Conservation (phyloP, 1,139 yeast genomes). For the Meyerozyma athensensis region DNA sequence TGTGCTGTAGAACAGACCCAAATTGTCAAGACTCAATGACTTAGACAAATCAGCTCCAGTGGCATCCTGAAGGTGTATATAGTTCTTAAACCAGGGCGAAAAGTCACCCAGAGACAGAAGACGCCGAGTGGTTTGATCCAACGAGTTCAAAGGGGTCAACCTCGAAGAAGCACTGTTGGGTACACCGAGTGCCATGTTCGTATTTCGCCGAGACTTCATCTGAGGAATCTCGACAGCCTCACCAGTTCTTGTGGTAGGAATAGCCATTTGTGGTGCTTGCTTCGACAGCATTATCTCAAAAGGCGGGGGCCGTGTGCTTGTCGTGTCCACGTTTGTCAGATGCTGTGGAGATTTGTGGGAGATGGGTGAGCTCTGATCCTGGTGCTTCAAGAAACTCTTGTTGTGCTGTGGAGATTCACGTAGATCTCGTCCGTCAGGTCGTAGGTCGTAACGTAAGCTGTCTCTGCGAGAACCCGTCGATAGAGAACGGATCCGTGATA, state of each 20-base stretch:
- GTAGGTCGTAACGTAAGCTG: conserved; percentile 11
- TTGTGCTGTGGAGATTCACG: conserved; percentile 2
- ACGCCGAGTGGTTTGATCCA: not conserved
- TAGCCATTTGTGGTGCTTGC: conserved; percentile 76
- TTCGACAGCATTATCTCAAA: conserved; percentile 23
- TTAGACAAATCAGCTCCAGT: conserved; percentile 13
- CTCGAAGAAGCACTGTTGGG: not conserved
- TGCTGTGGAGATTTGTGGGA: not conserved
- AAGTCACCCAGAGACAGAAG: not conserved
- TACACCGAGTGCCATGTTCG: not conserved
- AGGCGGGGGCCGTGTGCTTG: not conserved
- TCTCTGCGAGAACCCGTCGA: conserved; percentile 25
- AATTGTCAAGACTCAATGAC: conserved; percentile 20
- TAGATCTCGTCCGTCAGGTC: not conserved
- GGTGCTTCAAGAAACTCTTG: not conserved
- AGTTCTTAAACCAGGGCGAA: conserved; percentile 23
- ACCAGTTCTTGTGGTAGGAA: conserved; percentile 77
- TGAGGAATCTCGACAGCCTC: conserved; percentile 69
- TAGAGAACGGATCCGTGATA: conserved; percentile 28
- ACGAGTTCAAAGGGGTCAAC: not conserved
- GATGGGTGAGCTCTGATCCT: not conserved
- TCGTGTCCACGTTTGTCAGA: not conserved
- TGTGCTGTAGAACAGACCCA: conserved; percentile 16
- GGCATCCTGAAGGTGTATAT: conserved; percentile 18
- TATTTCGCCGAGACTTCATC: not conserved